A percentile compares a stretch with the other conserved stretches of the same genome.
Evolutionary conservation across 2,329 filamentous ascomycete genomes (phyloP).

Genomic region (Coniosporium tulheliwenetii): DNA sequence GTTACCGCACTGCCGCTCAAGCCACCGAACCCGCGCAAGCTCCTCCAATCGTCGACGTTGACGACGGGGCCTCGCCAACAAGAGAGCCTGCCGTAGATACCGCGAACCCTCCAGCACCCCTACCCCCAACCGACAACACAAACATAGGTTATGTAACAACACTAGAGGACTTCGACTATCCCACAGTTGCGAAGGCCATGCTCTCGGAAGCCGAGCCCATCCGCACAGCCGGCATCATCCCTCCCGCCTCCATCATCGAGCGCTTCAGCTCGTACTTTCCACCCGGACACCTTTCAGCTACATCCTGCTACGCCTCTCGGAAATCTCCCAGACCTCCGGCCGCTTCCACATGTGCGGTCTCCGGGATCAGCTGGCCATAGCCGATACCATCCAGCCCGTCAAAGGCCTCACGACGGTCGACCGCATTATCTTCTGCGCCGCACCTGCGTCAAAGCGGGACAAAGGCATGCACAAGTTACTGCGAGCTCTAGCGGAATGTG

Average conservation of each 20-base stretch:
- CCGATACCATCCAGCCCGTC: slow-evolving; percentile 60
- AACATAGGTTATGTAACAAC: slow-evolving; percentile 64
- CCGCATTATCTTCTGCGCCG: slow-evolving; percentile 57
- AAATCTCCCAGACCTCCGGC: slow-evolving; percentile 46
- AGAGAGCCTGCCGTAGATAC: slow-evolving; percentile 2
- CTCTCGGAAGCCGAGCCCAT: slow-evolving; percentile 47
- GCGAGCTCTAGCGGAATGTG: slow-evolving; percentile 48
- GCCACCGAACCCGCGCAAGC: slow-evolving; percentile 16
- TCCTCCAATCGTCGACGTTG: too few species aligned
- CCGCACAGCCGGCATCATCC: slow-evolving; percentile 54
- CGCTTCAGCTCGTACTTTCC: slow-evolving; percentile 73
- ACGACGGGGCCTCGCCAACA: neutral
- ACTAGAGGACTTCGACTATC: slow-evolving; percentile 55
- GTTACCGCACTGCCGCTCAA: slow-evolving; percentile 59
- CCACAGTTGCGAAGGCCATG: slow-evolving; percentile 48
- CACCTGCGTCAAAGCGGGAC: slow-evolving; percentile 48
- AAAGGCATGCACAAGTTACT: slow-evolving; percentile 34
- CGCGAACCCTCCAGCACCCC: neutral
- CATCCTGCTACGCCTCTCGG: slow-evolving; percentile 59
- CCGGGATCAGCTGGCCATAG: slow-evolving; percentile 46
- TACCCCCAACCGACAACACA: slow-evolving; percentile 9
- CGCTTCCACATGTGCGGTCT: slow-evolving; percentile 58
- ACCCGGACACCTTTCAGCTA: slow-evolving; percentile 66
- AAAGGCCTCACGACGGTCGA: slow-evolving; percentile 54
- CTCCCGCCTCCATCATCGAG: slow-evolving; percentile 55